A percentile compares a stretch with the other conserved stretches of the same genome.
Conservation (phyloP, 2,329 filamentous ascomycete genomes). For the Gaeumannomyces tritici region DNA sequence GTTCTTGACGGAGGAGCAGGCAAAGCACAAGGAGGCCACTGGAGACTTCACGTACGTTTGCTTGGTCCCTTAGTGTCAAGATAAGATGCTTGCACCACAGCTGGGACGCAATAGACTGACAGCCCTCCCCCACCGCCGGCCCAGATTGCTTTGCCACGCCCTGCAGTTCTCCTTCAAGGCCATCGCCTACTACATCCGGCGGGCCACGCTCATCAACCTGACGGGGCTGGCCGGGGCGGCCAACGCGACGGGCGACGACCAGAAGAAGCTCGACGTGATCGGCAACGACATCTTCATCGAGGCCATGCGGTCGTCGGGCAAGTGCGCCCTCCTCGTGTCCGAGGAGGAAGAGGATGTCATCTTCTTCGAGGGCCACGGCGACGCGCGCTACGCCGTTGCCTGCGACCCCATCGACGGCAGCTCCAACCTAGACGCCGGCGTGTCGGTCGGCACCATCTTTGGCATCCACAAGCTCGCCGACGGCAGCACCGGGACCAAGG, state of each 20-base stretch:
- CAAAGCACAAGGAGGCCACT: constrained; percentile 86
- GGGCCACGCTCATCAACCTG: constrained; percentile 89
- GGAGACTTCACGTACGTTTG: constrained; percentile 89
- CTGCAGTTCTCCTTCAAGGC: constrained; percentile 99
- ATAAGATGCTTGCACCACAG: not conserved
- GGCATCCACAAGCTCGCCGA: constrained; percentile 85
- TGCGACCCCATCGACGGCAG: constrained; percentile 98
- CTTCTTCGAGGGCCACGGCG: constrained; percentile 52
- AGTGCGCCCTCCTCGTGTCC: constrained; percentile 87
- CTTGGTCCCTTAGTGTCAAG: not conserved
- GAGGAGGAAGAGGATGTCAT: constrained; percentile 95
- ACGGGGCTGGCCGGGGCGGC: constrained; percentile 90
- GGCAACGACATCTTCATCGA: constrained; percentile 97
- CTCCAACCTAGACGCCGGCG: constrained; percentile 94
- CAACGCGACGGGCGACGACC: constrained; percentile 93
- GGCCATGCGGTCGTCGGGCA: constrained; percentile 86
- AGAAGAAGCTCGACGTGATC: constrained; percentile 99
- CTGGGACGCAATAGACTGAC: not conserved
- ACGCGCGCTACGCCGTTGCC: constrained; percentile 73
- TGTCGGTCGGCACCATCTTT: constrained; percentile 97
- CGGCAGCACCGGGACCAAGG: constrained; percentile 61
- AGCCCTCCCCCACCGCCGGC: too few species aligned
- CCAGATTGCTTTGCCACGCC: constrained; percentile 86
- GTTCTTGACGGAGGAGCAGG: constrained; percentile 92
- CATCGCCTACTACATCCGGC: constrained; percentile 97